phyloP scores from a whole-genome alignment of 176 grass and related monocot species.

The Musa beccarii region DNA sequence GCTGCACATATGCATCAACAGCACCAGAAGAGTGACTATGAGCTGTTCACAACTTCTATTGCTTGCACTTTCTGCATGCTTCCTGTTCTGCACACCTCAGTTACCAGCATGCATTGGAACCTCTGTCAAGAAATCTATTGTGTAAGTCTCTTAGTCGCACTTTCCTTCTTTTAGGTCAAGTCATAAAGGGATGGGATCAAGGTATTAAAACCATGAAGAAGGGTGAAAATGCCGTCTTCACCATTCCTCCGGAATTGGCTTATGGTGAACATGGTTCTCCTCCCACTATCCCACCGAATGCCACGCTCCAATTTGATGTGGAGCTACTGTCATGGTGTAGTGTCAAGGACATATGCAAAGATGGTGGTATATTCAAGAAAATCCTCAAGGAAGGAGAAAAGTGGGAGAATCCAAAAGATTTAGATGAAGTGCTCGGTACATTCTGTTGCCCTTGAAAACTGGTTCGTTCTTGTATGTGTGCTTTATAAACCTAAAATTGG shows the following conservation, averaged over 20 bases:
- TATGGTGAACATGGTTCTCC: slow-evolving; percentile 87
- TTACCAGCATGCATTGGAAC: background rate
- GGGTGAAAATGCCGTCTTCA: slow-evolving; percentile 92
- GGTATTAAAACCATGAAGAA: slow-evolving; percentile 99
- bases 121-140: no score
- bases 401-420: slow-evolving; percentile 96
- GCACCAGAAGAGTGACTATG: no score
- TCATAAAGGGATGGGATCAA: slow-evolving; percentile 98
- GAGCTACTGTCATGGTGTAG: slow-evolving; percentile 91
- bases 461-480: background rate
- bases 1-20: no score
- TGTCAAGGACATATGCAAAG: slow-evolving; percentile 87
- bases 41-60: no score
- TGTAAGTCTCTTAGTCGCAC: background rate
- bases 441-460: background rate
- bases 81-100: background rate
- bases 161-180: slow-evolving; percentile 46
- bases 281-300: slow-evolving; percentile 73
- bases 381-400: slow-evolving; percentile 79
- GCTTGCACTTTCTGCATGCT: background rate
- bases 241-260: slow-evolving; percentile 81
- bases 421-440: slow-evolving; percentile 88
- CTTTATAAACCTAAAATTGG: background rate
- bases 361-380: slow-evolving; percentile 86
- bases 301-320: slow-evolving; percentile 90